Percentiles rank a stretch among this genome's conserved stretches.
phyloP scores from a whole-genome alignment of 129 eudicot genomes.

The Ambrosia trifida region DNA sequence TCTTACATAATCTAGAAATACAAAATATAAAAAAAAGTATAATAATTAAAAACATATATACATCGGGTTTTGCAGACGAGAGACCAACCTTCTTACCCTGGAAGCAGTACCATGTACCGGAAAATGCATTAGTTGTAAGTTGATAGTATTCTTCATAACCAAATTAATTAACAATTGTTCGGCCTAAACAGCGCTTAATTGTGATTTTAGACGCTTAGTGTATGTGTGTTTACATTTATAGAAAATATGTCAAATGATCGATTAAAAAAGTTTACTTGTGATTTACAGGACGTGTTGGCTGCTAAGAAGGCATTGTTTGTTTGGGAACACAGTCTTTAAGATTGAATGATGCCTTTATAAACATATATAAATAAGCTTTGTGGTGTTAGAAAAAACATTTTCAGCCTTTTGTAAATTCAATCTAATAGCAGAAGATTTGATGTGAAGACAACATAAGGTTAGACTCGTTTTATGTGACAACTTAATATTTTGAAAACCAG shows the following conservation, averaged over 20 bases:
- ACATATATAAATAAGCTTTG: constrained; percentile 4
- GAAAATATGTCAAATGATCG: not conserved
- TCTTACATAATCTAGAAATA: not conserved
- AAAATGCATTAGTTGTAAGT: constrained; percentile 44
- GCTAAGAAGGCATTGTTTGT: constrained; percentile 8
- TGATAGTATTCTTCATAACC: constrained; percentile 2
- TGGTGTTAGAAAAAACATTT: constrained; percentile 2
- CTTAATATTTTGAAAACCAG: no score
- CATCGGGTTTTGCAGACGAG: constrained; percentile 37
- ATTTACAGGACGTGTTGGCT: constrained; percentile 13
- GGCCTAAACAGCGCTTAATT: not conserved
- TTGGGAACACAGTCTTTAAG: not conserved
- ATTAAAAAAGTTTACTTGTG: not conserved
- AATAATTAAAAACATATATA: not conserved
- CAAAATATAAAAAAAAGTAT: not conserved
- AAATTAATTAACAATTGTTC: constrained; percentile 2
- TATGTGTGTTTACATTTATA: not conserved
- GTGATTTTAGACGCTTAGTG: not conserved
- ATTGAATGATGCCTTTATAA: not conserved
- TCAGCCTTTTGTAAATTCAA: constrained; percentile 17
- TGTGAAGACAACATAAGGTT: not conserved
- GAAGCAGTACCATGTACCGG: constrained; percentile 34
- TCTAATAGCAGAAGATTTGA: not conserved
- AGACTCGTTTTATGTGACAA: not conserved
- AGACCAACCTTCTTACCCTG: constrained; percentile 45